Evolutionary conservation across 805 yeast species (phyloP).

Genomic region (Candida sphagnicola): DNA sequence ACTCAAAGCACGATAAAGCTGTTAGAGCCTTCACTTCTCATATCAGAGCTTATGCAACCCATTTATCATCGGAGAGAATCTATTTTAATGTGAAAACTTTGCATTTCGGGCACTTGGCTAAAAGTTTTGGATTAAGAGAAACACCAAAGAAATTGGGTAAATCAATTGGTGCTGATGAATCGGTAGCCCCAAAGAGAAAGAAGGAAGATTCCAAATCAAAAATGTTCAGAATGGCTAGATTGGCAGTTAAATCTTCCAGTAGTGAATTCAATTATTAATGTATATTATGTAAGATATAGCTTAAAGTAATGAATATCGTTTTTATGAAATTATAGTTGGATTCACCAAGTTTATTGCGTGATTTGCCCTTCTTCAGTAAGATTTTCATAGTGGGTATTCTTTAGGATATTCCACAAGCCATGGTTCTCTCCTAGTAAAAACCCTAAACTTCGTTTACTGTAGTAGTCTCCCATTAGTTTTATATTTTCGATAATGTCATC

Average conservation of each 20-base stretch:
- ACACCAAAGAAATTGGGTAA: slow-evolving; percentile 80
- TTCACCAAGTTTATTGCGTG: too few species aligned
- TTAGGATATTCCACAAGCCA: slow-evolving; percentile 54
- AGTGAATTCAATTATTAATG: slow-evolving; percentile 67
- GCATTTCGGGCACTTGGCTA: slow-evolving; percentile 95
- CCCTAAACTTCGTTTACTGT: slow-evolving; percentile 51
- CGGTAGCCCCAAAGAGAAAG: slow-evolving; percentile 43
- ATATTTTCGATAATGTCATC: slow-evolving; percentile 80
- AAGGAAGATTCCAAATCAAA: slow-evolving; percentile 69
- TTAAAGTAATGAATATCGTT: slow-evolving; percentile 1
- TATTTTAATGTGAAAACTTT: slow-evolving; percentile 76
- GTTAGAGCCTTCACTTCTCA: slow-evolving; percentile 83
- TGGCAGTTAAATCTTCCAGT: slow-evolving; percentile 58
- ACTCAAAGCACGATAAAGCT: slow-evolving; percentile 59
- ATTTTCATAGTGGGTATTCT: slow-evolving; percentile 8
- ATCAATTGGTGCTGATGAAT: slow-evolving; percentile 24
- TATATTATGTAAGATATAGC: slow-evolving; percentile 3
- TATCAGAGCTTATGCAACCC: slow-evolving; percentile 94
- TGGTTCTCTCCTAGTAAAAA: slow-evolving; percentile 76
- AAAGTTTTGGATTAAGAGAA: slow-evolving; percentile 90
- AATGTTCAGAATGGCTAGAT: slow-evolving; percentile 71
- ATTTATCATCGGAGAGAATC: slow-evolving; percentile 72
- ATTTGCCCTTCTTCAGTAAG: neutral
- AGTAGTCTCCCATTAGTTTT: slow-evolving; percentile 54
- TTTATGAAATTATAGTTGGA: too few species aligned